phyloP scores from a whole-genome alignment of 306 rosid species.

The Dryas octopetala region DNA sequence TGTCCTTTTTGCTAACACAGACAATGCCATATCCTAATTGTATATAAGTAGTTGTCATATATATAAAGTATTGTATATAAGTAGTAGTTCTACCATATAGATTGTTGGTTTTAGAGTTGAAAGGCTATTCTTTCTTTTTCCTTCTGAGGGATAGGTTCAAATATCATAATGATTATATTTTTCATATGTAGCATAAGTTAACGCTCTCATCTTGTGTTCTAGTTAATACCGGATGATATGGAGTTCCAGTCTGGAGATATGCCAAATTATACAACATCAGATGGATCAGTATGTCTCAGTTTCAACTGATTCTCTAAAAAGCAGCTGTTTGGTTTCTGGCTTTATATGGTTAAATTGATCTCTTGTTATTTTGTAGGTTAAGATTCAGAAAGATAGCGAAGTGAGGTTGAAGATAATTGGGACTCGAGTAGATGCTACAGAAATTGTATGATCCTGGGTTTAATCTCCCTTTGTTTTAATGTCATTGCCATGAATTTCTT shows the following conservation, averaged over 20 bases:
- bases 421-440: constrained; percentile 94
- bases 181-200: background rate
- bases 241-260: constrained; percentile 93
- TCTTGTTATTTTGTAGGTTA: constrained; percentile 58
- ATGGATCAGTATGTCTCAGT: constrained; percentile 72
- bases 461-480: no score
- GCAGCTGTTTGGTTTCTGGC: constrained; percentile 1
- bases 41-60: background rate
- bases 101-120: background rate
- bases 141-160: background rate
- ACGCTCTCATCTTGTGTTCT: constrained; percentile 13
- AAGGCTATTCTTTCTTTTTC: background rate
- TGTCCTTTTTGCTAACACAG: background rate
- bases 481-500: background rate
- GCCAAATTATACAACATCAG: constrained; percentile 95
- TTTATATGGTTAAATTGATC: constrained; percentile 18
- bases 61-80: background rate
- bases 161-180: background rate
- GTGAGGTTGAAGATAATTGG: constrained; percentile 96
- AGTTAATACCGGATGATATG: constrained; percentile 99
- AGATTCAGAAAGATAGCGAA: constrained; percentile 97
- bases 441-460: constrained; percentile 56
- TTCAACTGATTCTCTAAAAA: constrained; percentile 12
- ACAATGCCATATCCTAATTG: background rate
- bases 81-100: background rate